Conservation (phyloP, 768 basidiomycete genomes). For the Pholiota microspora region DNA sequence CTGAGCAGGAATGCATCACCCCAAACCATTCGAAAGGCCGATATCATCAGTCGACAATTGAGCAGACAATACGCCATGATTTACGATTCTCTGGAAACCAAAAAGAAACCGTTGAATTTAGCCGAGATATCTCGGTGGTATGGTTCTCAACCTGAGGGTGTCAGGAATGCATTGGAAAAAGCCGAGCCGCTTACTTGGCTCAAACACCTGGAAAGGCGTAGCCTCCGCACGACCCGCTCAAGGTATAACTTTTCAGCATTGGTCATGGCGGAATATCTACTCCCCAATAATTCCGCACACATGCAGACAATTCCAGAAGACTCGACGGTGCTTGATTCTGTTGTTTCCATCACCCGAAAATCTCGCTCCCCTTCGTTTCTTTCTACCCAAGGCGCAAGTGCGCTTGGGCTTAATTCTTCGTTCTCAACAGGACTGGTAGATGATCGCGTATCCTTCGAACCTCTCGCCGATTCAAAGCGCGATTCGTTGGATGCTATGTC, state of each 20-base stretch:
- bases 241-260: conserved; percentile 69
- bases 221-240: conserved; percentile 32
- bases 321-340: conserved; percentile 19
- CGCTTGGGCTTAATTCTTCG: conserved; percentile 7
- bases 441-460: conserved; percentile 58
- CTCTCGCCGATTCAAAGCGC: conserved; percentile 44
- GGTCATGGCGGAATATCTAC: conserved; percentile 64
- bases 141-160: conserved; percentile 41
- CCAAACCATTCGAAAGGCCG: conserved; percentile 60
- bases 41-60: conserved; percentile 64
- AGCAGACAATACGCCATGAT: conserved; percentile 62
- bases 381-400: conserved; percentile 15
- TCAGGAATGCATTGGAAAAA: conserved; percentile 53
- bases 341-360: conserved; percentile 15
- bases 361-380: conserved; percentile 20
- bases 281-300: conserved; percentile 32
- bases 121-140: conserved; percentile 61
- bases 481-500: conserved; percentile 45
- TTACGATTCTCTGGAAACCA: conserved; percentile 33
- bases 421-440: conserved; percentile 35
- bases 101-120: conserved; percentile 38
- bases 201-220: conserved; percentile 56
- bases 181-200: conserved; percentile 76
- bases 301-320: conserved; percentile 50
- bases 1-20: conserved; percentile 49